phyloP scores from a whole-genome alignment of 208 protist genomes.

The Acanthamoeba rhysodes region DNA sequence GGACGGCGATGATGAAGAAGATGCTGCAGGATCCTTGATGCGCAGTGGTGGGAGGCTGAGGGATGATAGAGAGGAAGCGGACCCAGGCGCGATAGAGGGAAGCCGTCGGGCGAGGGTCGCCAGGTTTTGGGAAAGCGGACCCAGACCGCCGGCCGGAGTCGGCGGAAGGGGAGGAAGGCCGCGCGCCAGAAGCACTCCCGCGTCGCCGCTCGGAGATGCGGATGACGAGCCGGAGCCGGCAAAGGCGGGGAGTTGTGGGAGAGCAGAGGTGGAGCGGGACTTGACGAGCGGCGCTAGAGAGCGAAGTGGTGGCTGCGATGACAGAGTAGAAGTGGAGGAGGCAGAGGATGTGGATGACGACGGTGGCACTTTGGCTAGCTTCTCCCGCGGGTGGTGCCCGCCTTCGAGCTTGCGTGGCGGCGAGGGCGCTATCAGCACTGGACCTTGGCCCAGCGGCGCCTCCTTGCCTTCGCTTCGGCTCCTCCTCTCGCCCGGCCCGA shows the following conservation, averaged over 20 bases:
- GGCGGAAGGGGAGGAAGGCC: neutral
- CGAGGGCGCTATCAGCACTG: neutral
- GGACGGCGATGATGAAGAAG: neutral
- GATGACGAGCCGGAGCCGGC: neutral
- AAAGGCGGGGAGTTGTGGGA: neutral
- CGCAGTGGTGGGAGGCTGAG: neutral
- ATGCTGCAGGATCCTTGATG: neutral
- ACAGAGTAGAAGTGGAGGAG: neutral
- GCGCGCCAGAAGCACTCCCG: neutral
- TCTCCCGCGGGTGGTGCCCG: neutral
- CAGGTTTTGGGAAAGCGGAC: neutral
- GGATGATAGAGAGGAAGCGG: neutral
- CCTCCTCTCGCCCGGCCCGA: neutral
- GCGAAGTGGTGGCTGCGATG: neutral
- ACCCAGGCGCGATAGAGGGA: neutral
- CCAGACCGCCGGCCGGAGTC: neutral
- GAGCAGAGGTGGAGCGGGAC: neutral
- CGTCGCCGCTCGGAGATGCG: neutral
- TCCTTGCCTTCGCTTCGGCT: slow-evolving; percentile 5
- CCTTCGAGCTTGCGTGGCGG: slow-evolving; percentile 12
- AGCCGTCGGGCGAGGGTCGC: neutral
- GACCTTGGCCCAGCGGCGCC: neutral
- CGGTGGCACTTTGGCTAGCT: neutral
- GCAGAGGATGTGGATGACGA: neutral
- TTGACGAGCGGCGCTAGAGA: slow-evolving; percentile 19